Conservation (phyloP, 202 grass and related monocot genomes). For the Musa balbisiana region DNA sequence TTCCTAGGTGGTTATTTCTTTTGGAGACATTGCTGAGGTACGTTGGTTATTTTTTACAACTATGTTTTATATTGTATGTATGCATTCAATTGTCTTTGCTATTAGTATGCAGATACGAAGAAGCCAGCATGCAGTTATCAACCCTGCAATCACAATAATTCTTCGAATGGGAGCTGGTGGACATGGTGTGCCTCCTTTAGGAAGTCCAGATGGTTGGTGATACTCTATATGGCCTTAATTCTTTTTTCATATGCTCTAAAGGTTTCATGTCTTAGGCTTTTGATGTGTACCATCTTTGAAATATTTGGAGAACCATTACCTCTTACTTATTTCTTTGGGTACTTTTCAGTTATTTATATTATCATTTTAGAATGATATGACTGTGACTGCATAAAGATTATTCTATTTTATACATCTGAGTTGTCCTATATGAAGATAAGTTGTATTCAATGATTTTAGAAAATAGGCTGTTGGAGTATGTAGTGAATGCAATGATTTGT, state of each 20-base stretch:
- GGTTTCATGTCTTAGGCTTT: not conserved
- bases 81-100: slow-evolving; percentile 26
- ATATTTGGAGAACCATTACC: too few species aligned
- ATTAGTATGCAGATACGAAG: slow-evolving; percentile 63
- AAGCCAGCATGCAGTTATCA: slow-evolving; percentile 94
- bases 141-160: slow-evolving; percentile 97
- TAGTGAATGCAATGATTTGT: too few species aligned
- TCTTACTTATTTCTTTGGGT: too few species aligned
- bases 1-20: slow-evolving; percentile 77
- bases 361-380: too few species aligned
- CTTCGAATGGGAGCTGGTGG: slow-evolving; percentile 88
- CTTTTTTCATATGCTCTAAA: slow-evolving; percentile 3
- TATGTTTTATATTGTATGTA: not conserved
- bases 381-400: too few species aligned
- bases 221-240: not conserved
- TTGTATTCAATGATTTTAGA: too few species aligned
- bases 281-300: not conserved
- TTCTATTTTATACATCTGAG: too few species aligned
- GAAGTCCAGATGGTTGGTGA: slow-evolving; percentile 69
- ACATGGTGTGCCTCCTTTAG: slow-evolving; percentile 90
- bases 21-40: slow-evolving; percentile 97
- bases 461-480: too few species aligned
- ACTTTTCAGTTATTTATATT: too few species aligned
- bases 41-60: slow-evolving; percentile 20
- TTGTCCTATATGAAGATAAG: too few species aligned